Base-by-base conservation (phyloP, 2,329 filamentous ascomycete genomes). In the Nemania abortiva region DNA sequence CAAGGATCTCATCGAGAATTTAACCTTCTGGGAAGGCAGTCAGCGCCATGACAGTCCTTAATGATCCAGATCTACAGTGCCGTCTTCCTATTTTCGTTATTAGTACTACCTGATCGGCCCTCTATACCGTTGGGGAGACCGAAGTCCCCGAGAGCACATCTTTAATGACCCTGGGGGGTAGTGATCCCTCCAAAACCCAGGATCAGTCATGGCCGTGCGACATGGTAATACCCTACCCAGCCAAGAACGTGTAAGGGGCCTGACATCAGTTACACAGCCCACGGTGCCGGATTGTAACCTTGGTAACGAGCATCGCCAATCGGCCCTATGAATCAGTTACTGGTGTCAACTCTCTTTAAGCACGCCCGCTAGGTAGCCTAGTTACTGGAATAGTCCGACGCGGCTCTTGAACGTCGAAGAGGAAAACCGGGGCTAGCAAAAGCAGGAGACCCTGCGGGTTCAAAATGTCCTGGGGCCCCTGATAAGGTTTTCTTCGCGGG, bases 401-500 rank as follows among this genome's bases (percentile, higher is more conserved):
- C 31, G 57, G 18, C 18, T 31, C 2, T 47, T 34, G 18, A 15
- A 49, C 42, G 29, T 37, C n/a, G 10, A 39, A 29, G 15, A 29
- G 20, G 22, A 11, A 22, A 45, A 34, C 31, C 45, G 20, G 11
- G n/a, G 20, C 24, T 27, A 27, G 27, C 18, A 58, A 24, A 22
- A 65, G 31, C 18, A 58, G 53, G 22, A 45, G 37, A 22, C 18
- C 18, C 47, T 4, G 29, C 49, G 11, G 22, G 27, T 49, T 13
- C 42, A 39, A 49, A 50, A 24, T 37, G n/a, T 18, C 54, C 45
- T 18, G 53, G 24, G 31, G 29, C 47, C 20, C 18, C 24, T 31
- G 42, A 65, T 65, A 65, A 65, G 54, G 62, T 65, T 65, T 64
- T 45, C 34, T 45, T 31, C 24, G 54, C 15, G 7, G 45, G 42